Conservation (phyloP, 306 rosid genomes). For the Trichosanthes cucumerina region DNA sequence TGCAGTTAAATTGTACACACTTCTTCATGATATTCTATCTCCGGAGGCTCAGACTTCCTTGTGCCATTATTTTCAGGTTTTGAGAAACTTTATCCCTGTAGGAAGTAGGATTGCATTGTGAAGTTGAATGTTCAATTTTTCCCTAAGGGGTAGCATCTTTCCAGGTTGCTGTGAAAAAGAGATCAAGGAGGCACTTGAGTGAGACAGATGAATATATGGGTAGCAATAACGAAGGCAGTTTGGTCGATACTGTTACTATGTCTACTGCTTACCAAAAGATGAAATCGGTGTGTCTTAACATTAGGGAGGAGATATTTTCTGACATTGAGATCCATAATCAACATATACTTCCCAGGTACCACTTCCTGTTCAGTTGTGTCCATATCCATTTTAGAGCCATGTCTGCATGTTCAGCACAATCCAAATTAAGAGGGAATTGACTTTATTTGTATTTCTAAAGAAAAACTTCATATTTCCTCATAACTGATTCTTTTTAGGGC, state of each 20-base stretch:
- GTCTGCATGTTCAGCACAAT: not conserved
- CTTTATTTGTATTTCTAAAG: not conserved
- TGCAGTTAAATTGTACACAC: conserved; percentile 80
- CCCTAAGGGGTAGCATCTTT: conserved; percentile 17
- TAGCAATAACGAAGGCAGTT: conserved; percentile 50
- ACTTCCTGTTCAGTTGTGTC: not conserved
- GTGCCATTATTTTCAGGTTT: conserved; percentile 96
- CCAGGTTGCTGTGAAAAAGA: conserved; percentile 90
- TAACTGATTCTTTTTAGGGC: not conserved
- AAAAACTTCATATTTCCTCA: not conserved
- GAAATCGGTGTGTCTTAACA: conserved; percentile 60
- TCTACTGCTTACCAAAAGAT: conserved; percentile 80
- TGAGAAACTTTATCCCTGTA: conserved; percentile 15
- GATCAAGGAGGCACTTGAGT: conserved; percentile 69
- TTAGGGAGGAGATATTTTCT: conserved; percentile 61
- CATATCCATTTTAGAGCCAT: not conserved
- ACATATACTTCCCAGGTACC: conserved; percentile 93
- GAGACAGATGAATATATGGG: conserved; percentile 90
- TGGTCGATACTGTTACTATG: conserved; percentile 44
- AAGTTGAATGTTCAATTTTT: conserved; percentile 2
- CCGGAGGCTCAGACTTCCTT: conserved; percentile 88
- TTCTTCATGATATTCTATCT: conserved; percentile 87
- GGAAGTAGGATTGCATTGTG: conserved; percentile 12
- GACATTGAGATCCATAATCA: conserved; percentile 89
- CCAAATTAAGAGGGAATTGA: not conserved